Base-by-base conservation (phyloP, 23 red algal genomes). In the Agarophyton chilense region DNA sequence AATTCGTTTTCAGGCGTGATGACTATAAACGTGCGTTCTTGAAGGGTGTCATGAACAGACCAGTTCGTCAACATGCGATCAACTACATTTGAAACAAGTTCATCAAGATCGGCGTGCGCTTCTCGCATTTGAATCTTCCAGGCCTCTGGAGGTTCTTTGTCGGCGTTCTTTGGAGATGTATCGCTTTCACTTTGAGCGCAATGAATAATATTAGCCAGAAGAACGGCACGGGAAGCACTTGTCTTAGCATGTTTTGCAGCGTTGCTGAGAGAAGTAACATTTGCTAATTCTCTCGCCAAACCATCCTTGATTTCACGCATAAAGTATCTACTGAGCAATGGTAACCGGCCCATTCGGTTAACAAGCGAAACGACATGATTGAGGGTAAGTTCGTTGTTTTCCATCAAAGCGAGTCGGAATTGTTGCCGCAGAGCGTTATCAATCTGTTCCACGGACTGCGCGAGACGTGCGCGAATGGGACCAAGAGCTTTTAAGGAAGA, bases 251-350 rank as follows among this genome's bases (percentile, higher is more conserved):
- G 43, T 12, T 65, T 58, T 19, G 61, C 63, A 0, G 85, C 72
- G 2, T 70, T 53, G 74, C 29, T 14, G 21, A 89, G 40, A 52
- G 85, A 62, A 60, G 38, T 49, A 24, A 89, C 85, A 38, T 11
- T 47, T 45, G 29, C 35, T 33, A 89, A 49, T 62, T 89, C 70
- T 58, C 28, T 79, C 1, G 72, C 53, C 34, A 89, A 40, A 17
- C 74, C 57, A 25, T 34, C 54, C 72, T 79, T 77, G 45, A 89
- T 53, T 45, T 89, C 85, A 42, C 71, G 67, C 85, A 89, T 73
- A 47, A 89, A 89, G 18, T 74, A 63, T 14, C 85, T 44, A n/a
- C 60, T 74, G 10, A 89, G 67, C 71, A 89, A 67, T 13, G 67
- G 53, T 21, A 89, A 53, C 18, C 85, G 63, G 9, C 70, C 85